These are phyloP conservation scores for Cercospora brassicicola DNA, from an alignment of 2,329 filamentous ascomycete genomes.

Conservation along the genomic window DNA sequence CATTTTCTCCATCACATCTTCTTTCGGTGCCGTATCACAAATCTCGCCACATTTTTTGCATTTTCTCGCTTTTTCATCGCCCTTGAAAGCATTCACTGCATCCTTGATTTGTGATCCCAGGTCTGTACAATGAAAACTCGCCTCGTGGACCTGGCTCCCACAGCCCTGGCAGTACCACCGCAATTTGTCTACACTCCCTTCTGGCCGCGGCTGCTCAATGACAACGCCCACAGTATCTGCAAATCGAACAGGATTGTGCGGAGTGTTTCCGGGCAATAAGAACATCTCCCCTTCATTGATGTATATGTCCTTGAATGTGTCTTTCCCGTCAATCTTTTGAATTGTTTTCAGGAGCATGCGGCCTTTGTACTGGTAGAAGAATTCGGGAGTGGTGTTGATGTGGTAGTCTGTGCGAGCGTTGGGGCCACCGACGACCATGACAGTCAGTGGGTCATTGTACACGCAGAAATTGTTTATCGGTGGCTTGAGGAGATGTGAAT, in stretches of 20 bases:
- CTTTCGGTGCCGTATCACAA: constrained; percentile 66
- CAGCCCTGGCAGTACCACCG: constrained; percentile 86
- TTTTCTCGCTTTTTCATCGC: constrained; percentile 67
- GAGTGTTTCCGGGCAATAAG: constrained; percentile 87
- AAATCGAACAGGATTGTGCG: constrained; percentile 93
- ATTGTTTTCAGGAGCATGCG: constrained; percentile 93
- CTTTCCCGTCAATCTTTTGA: constrained; percentile 57
- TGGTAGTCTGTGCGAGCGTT: constrained; percentile 97
- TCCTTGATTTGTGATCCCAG: constrained; percentile 92
- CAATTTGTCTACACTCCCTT: constrained; percentile 71
- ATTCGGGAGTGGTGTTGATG: constrained; percentile 93
- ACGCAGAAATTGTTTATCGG: constrained; percentile 98
- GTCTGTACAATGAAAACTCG: constrained; percentile 82
- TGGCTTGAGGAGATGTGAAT: constrained; percentile 87
- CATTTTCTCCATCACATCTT: constrained; percentile 41
- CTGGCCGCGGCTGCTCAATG: constrained; percentile 78
- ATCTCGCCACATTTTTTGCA: constrained; percentile 76
- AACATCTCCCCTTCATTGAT: constrained; percentile 95
- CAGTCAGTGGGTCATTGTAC: constrained; percentile 78
- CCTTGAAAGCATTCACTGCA: constrained; percentile 79
- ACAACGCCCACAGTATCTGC: constrained; percentile 92
- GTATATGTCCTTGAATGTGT: constrained; percentile 75
- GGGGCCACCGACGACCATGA: constrained; percentile 94
- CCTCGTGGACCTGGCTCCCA: constrained; percentile 75
- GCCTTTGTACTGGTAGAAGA: constrained; percentile 96